Conservation (phyloP, 2,329 filamentous ascomycete species). For the Paraphaeosphaeria sporulosa region DNA sequence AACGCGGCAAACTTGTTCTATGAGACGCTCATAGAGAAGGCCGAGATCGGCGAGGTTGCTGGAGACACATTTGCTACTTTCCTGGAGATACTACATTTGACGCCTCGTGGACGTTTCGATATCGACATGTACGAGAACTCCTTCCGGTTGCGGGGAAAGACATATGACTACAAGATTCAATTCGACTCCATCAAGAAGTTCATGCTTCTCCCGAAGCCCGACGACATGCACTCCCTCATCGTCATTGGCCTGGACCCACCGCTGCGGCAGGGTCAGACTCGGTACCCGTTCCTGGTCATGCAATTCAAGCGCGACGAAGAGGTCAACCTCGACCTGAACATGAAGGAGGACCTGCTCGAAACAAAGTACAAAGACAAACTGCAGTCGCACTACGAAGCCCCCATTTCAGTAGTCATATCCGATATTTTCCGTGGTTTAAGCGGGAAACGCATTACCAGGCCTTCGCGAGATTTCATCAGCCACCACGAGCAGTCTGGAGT, state of each 20-base stretch:
- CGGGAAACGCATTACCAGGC: slow-evolving; percentile 92
- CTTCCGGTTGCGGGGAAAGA: slow-evolving; percentile 96
- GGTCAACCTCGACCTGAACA: slow-evolving; percentile 93
- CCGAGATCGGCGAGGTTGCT: slow-evolving; percentile 98
- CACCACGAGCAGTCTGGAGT: slow-evolving; percentile 94
- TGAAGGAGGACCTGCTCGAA: slow-evolving; percentile 87
- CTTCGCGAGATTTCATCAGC: slow-evolving; percentile 91
- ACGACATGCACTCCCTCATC: slow-evolving; percentile 94
- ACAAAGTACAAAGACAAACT: slow-evolving; percentile 90
- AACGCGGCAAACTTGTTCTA: slow-evolving; percentile 98
- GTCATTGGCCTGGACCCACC: slow-evolving; percentile 94
- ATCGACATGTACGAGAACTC: slow-evolving; percentile 99
- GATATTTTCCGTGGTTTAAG: slow-evolving; percentile 95
- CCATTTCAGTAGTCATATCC: slow-evolving; percentile 90
- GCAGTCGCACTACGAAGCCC: slow-evolving; percentile 83
- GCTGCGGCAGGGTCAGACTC: slow-evolving; percentile 93
- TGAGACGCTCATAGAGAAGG: slow-evolving; percentile 96
- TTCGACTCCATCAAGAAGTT: slow-evolving; percentile 99
- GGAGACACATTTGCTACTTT: slow-evolving; percentile 98
- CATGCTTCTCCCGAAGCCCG: slow-evolving; percentile 97
- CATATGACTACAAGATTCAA: slow-evolving; percentile 99
- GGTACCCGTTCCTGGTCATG: slow-evolving; percentile 99
- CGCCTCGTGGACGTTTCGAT: slow-evolving; percentile 97
- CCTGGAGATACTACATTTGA: slow-evolving; percentile 94
- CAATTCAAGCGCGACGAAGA: slow-evolving; percentile 98